Evolutionary conservation across 108 stramenopile species (phyloP).

Genomic region (Seminavis robusta): DNA sequence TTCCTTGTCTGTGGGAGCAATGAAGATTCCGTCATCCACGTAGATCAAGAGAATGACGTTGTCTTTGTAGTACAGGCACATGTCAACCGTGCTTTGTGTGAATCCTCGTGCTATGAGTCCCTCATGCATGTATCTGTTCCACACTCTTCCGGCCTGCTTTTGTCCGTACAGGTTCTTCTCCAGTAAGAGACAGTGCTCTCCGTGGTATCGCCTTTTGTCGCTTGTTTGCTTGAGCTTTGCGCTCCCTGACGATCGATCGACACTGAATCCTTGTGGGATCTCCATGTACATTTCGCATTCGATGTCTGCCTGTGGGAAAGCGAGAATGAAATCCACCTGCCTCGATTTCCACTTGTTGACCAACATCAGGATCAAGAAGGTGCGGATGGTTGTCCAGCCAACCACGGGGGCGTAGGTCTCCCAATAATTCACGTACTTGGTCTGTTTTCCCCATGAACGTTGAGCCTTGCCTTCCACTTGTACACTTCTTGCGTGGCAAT

Average conservation of each 20-base stretch:
- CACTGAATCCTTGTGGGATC: constrained; percentile 32
- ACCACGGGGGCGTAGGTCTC: constrained; percentile 52
- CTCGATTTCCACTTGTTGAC: constrained; percentile 27
- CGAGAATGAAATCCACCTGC: constrained; percentile 44
- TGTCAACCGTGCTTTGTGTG: constrained; percentile 32
- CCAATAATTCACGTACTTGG: constrained; percentile 26
- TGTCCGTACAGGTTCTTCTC: constrained; percentile 33
- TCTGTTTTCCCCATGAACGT: constrained; percentile 28
- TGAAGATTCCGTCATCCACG: constrained; percentile 42
- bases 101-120: constrained; percentile 23
- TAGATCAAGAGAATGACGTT: constrained; percentile 35
- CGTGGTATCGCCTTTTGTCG: constrained; percentile 1
- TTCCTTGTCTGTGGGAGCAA: constrained; percentile 17
- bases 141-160: constrained; percentile 33
- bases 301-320: constrained; percentile 39
- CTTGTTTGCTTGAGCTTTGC: too few relatives aligned
- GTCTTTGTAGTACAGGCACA: constrained; percentile 46
- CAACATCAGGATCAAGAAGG: constrained; percentile 18
- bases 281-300: constrained; percentile 40
- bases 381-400: constrained; percentile 30
- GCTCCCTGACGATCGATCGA: neutral
- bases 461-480: constrained; percentile 25
- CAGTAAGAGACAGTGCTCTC: constrained; percentile 27
- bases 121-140: constrained; percentile 29
- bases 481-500: constrained; percentile 28